These are phyloP conservation scores for Paxillus involutus DNA, from an alignment of 768 basidiomycete genomes.

Conservation along the genomic window DNA sequence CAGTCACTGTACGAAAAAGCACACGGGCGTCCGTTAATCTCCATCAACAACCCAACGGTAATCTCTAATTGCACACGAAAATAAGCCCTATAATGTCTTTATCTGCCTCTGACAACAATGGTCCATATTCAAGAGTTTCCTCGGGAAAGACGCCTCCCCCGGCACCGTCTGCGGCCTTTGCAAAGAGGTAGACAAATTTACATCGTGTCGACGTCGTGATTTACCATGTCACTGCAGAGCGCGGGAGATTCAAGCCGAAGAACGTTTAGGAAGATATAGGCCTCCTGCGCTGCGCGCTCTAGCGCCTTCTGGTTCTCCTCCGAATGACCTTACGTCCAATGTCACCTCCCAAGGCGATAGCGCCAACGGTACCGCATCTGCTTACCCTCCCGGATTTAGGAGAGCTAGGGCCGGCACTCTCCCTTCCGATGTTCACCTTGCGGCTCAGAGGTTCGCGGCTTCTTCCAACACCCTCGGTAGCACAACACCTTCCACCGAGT, in stretches of 20 bases:
- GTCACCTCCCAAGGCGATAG: conserved; percentile 58
- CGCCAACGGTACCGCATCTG: conserved; percentile 63
- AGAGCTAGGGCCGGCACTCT: conserved; percentile 97
- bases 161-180: conserved; percentile 85
- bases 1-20: conserved; percentile 30
- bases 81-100: conserved; percentile 83
- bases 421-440: conserved; percentile 91
- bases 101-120: conserved; percentile 80
- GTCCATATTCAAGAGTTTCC: conserved; percentile 77
- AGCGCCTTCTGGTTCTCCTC: conserved; percentile 68
- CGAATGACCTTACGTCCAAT: conserved; percentile 64
- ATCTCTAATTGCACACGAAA: conserved; percentile 75
- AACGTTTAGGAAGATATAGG: conserved; percentile 69
- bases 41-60: conserved; percentile 45
- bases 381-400: conserved; percentile 84
- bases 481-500: conserved; percentile 49
- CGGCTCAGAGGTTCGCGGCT: conserved; percentile 78
- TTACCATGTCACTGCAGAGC: conserved; percentile 50
- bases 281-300: conserved; percentile 77
- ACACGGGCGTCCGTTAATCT: conserved; percentile 34
- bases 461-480: conserved; percentile 56
- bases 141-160: conserved; percentile 90
- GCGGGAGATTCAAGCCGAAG: conserved; percentile 81
- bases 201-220: conserved; percentile 12
- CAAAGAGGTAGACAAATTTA: conserved; percentile 64